phyloP scores from a whole-genome alignment of 176 grass and related monocot species.

The Avena insularis region DNA sequence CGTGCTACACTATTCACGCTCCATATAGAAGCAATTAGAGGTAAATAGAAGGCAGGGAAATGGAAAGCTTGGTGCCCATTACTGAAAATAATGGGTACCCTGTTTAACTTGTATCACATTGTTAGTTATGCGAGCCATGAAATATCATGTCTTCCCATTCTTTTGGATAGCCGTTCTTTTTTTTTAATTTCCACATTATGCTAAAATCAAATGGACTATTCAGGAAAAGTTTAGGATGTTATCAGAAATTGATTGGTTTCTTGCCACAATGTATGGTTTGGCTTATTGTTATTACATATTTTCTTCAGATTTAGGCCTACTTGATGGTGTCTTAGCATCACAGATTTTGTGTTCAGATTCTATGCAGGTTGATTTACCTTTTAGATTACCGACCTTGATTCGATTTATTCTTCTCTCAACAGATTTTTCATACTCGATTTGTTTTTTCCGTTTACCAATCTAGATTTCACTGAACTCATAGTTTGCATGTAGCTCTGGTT shows the following conservation, averaged over 20 bases:
- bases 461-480: background rate
- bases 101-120: too few species aligned
- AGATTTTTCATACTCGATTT: constrained; percentile 28
- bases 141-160: background rate
- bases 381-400: background rate
- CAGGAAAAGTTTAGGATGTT: background rate
- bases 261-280: background rate
- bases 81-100: too few species aligned
- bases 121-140: too few species aligned
- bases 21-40: too few species aligned
- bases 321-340: background rate
- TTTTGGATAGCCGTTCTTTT: background rate
- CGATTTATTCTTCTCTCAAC: background rate
- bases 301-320: background rate
- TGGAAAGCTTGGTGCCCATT: too few species aligned
- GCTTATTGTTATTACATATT: background rate
- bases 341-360: background rate
- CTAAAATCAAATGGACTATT: background rate
- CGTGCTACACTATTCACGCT: too few species aligned
- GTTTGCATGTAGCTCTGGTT: background rate
- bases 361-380: background rate
- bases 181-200: background rate
- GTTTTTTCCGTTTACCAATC: background rate
- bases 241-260: background rate
- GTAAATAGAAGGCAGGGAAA: too few species aligned